Base-by-base conservation (phyloP, 768 basidiomycete species). In the Lentinula boryana region DNA sequence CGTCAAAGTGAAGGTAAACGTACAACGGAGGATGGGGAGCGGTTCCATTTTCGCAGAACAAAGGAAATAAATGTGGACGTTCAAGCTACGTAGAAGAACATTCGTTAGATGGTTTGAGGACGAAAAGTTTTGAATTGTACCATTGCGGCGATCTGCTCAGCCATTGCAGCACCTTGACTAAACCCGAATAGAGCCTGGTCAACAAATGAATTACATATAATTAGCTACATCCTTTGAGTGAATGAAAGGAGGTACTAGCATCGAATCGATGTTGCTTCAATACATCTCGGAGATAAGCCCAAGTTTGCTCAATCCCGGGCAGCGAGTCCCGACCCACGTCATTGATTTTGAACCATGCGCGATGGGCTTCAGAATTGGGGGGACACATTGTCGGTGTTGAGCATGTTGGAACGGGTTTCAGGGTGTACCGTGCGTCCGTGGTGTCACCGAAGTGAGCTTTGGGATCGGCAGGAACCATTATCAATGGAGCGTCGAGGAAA, bases 101-200 rank as follows among this genome's bases (percentile, higher is more conserved):
- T 18, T n/a, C 6, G n/a, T 33, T 18, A 40, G 36, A 40, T 23
- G 35, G 18, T 36, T 54, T 57, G n/a, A 46, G 5, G 6, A 32
- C 10, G 23, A 1, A 58, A 23, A 8, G 15, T 32, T 38, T 33
- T 15, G 5, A 23, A 36, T 12, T 27, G 16, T 58, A 58, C 57
- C 57, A 58, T 58, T 33, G 57, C 57, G 32, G 57, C 12, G 32
- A 58, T 50, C 57, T 48, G 57, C 48, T 49, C 57, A 21, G 57
- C 57, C 57, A 58, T 58, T 8, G 57, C 57, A 33, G 44, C 57
- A 50, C 57, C 57, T 58, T 58, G 57, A 33, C 40, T 44, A 15
- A 58, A 58, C 18, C 57, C 57, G 18, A 58, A 36, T 10, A 58
- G 49, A 33, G 44, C 57, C 57, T 58, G 12, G 31, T 27, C 4